A percentile compares a stretch with the other conserved stretches of the same genome.
These are phyloP conservation scores for Sporothrix protearum DNA, from an alignment of 2,329 filamentous ascomycete genomes.

Conservation along the genomic window DNA sequence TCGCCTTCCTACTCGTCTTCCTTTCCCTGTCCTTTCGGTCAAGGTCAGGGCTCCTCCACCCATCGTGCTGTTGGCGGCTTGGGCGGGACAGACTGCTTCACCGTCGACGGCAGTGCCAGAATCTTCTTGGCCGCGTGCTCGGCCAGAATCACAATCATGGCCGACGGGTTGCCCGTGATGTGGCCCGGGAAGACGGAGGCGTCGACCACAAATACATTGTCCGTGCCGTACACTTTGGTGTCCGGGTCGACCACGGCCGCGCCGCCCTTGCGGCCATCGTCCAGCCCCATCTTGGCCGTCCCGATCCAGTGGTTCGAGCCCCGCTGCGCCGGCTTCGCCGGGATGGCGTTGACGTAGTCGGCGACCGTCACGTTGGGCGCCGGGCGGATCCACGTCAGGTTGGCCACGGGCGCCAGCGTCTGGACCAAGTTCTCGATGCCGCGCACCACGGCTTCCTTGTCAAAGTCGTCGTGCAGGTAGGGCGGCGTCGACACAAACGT, in stretches of 20 bases:
- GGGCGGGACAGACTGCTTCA: not conserved
- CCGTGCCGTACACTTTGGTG: constrained; percentile 63
- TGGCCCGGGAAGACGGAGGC: constrained; percentile 57
- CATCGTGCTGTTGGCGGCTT: not conserved
- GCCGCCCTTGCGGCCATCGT: constrained; percentile 53
- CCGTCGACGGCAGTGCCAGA: constrained; percentile 38
- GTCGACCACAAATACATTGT: constrained; percentile 59
- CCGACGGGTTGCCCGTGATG: constrained; percentile 56
- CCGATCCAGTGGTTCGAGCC: constrained; percentile 54
- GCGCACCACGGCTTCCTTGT: constrained; percentile 60
- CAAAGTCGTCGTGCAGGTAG: constrained; percentile 56
- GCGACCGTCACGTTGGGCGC: constrained; percentile 49
- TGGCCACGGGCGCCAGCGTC: constrained; percentile 51
- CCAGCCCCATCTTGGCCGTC: constrained; percentile 58
- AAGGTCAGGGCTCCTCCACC: not conserved
- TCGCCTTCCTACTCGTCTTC: too few relatives aligned
- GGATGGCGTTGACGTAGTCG: constrained; percentile 51
- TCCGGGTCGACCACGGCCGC: constrained; percentile 60
- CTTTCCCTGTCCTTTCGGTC: too few relatives aligned
- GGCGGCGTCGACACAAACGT: constrained; percentile 58
- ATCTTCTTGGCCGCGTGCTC: constrained; percentile 53
- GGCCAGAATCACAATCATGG: constrained; percentile 55
- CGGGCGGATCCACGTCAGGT: constrained; percentile 57
- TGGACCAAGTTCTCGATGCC: constrained; percentile 59
- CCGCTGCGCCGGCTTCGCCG: constrained; percentile 41